A percentile compares a stretch with the other conserved stretches of the same genome.
phyloP scores from a whole-genome alignment of 1,139 yeast genomes.

The Pichia sp. region DNA sequence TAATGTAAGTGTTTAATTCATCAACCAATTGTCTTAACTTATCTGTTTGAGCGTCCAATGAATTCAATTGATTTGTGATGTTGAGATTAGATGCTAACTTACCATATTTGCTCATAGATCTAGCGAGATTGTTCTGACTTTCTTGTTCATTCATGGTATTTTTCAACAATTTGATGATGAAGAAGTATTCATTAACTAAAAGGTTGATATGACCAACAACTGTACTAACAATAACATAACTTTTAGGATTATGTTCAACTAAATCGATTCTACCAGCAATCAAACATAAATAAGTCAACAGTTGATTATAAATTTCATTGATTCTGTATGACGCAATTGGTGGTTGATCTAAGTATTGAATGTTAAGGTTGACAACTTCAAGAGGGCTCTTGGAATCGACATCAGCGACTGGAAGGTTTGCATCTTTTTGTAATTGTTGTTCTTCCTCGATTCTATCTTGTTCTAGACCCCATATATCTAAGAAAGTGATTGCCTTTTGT shows the following conservation, averaged over 20 bases:
- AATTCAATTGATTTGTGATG: conserved; percentile 19
- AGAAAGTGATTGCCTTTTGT: conserved; percentile 67
- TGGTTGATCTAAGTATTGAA: conserved; percentile 43
- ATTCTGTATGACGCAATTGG: conserved; percentile 73
- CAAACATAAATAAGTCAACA: conserved; percentile 69
- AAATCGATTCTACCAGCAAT: conserved; percentile 72
- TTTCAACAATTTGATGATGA: conserved; percentile 43
- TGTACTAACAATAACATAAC: conserved; percentile 65
- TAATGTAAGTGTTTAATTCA: conserved; percentile 63
- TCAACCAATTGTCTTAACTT: conserved; percentile 52
- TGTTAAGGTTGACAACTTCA: conserved; percentile 17
- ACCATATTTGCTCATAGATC: conserved; percentile 9
- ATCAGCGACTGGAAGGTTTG: conserved; percentile 1
- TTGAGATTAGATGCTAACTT: conserved; percentile 6
- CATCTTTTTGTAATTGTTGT: conserved; percentile 3
- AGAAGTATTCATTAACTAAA: conserved; percentile 50
- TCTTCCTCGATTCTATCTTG: conserved; percentile 24
- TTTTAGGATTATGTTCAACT: conserved; percentile 68
- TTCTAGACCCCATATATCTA: conserved; percentile 74
- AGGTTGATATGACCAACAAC: conserved; percentile 68
- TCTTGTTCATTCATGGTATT: conserved; percentile 39
- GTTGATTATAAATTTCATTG: conserved; percentile 69
- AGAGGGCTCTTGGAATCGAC: no score
- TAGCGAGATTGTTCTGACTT: conserved; percentile 6
- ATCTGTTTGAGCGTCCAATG: conserved; percentile 24